Base-by-base conservation (phyloP, 805 yeast genomes). In the Sungouiozyma ichnusensis region DNA sequence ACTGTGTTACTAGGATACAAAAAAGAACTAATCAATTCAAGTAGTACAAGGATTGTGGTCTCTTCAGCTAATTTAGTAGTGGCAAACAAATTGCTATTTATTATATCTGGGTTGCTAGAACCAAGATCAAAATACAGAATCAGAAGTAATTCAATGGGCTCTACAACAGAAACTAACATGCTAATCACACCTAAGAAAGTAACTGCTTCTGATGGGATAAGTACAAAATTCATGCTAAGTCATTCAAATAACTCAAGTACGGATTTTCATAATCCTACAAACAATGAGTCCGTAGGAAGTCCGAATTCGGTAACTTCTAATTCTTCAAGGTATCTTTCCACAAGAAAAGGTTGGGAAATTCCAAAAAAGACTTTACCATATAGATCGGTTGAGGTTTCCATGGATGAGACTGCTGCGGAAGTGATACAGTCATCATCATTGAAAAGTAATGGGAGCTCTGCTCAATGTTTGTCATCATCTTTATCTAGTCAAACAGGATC, bases 21-120 rank as follows among this genome's bases (percentile, higher is more conserved):
- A 14, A 50, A 52, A 11, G 42, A 51, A 3, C 36, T 50, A 13
- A 38, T 48, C 2, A 54, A 54, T 27, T 42, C 50, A 17, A 69
- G 65, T 35, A 55, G 67, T n/a, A 64, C 72, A 6, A 63, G 81
- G 36, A 64, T 77, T 1, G 76, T 76, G 1, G 64, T 77, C 3
- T 68, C 76, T 72, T 76, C 82, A 0, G 73, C 77, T 14, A 77
- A 77, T 51, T 74, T 77, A 31, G 71, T 71, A 6, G 78, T 77
- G 8, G 79, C 81, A 1, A 77, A 76, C 49, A 76, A 76, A 51
- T 58, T 77, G 42, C 62, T 76, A 0, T 76, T 74, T 43, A 71
- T 77, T 6, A 47, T 77, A 7, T 67, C 74, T 41, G 81, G 76
- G 0, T 44, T 77, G 19, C 55, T 77, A 15, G 71, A 74, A 31